Percentiles rank a stretch among this genome's conserved stretches.
phyloP scores from a whole-genome alignment of 192 early-diverging fungal genomes.

The Borealophlyctis nickersoniae region DNA sequence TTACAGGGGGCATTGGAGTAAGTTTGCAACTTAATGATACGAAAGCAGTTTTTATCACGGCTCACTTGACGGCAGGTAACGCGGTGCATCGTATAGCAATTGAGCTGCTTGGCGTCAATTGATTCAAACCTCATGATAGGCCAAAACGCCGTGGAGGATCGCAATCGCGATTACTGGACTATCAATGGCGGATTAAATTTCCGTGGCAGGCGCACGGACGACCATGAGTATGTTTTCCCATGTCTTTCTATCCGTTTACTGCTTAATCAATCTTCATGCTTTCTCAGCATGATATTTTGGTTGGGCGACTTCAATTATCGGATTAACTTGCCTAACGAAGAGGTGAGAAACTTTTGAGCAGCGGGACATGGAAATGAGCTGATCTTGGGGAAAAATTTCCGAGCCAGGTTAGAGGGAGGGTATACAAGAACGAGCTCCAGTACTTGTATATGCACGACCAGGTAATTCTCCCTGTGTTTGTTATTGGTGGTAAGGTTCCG shows the following conservation, averaged over 20 bases:
- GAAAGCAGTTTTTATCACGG: slow-evolving; percentile 82
- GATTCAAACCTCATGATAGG: slow-evolving; percentile 29
- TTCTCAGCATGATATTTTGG: slow-evolving; percentile 57
- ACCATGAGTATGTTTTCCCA: slow-evolving; percentile 66
- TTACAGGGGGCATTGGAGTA: slow-evolving; percentile 78
- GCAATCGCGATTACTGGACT: slow-evolving; percentile 80
- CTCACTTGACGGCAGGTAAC: slow-evolving; percentile 89
- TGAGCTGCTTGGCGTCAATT: slow-evolving; percentile 11
- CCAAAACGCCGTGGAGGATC: slow-evolving; percentile 66
- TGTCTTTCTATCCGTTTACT: neutral
- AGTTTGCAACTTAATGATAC: slow-evolving; percentile 85
- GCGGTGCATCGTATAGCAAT: slow-evolving; percentile 6
- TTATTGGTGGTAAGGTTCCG: too few relatives aligned
- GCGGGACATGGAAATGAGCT: too few relatives aligned
- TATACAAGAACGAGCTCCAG: too few relatives aligned
- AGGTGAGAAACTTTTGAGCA: slow-evolving; percentile 38
- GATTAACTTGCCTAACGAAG: slow-evolving; percentile 64
- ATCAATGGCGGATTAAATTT: slow-evolving; percentile 77
- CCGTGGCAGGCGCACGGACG: slow-evolving; percentile 63
- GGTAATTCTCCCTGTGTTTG: neutral
- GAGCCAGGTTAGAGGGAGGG: too few relatives aligned
- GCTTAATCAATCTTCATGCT: slow-evolving; percentile 5
- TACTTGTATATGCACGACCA: slow-evolving; percentile 23
- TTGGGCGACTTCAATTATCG: slow-evolving; percentile 95
- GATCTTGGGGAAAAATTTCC: too few relatives aligned